phyloP scores from a whole-genome alignment of 768 basidiomycete species.

The Artomyces pyxidatus region DNA sequence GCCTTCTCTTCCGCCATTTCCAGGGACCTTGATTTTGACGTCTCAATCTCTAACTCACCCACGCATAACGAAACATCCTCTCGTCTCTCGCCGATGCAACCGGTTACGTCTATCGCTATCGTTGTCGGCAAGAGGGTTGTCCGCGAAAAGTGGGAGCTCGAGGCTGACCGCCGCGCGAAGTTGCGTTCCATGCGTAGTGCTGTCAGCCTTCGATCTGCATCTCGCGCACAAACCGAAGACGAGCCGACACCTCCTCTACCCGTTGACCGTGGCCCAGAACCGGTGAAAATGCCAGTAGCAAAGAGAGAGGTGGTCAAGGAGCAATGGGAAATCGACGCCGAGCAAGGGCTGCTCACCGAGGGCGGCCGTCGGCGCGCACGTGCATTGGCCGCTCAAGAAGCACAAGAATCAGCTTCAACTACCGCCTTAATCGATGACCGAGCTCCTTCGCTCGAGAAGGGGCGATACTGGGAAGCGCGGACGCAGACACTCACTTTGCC shows the following conservation, averaged over 20 bases:
- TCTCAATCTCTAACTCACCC: slow-evolving; percentile 35
- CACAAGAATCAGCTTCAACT: slow-evolving; percentile 14
- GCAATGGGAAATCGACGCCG: slow-evolving; percentile 74
- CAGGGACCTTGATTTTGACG: slow-evolving; percentile 47
- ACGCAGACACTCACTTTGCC: slow-evolving; percentile 10
- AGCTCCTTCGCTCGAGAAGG: slow-evolving; percentile 11
- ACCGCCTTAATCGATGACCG: slow-evolving; percentile 6
- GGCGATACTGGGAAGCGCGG: slow-evolving; percentile 9
- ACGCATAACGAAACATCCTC: no score
- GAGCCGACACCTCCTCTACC: slow-evolving; percentile 5
- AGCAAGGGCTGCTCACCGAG: slow-evolving; percentile 67
- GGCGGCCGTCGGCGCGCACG: slow-evolving; percentile 61
- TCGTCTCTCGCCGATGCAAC: neutral
- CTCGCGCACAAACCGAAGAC: slow-evolving; percentile 3
- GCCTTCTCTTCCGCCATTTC: slow-evolving; percentile 40
- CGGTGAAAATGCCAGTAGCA: slow-evolving; percentile 12
- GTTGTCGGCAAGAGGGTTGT: slow-evolving; percentile 63
- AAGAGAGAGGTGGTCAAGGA: slow-evolving; percentile 45
- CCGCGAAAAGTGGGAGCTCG: slow-evolving; percentile 76
- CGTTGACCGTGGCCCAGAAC: neutral
- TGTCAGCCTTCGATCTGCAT: slow-evolving; percentile 15
- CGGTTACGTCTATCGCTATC: slow-evolving; percentile 22
- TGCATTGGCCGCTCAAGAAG: slow-evolving; percentile 36
- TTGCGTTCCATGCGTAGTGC: slow-evolving; percentile 15
- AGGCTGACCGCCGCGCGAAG: slow-evolving; percentile 46